Conservation (phyloP, 495 filamentous ascomycete genomes). For the Pyrenula massariospora region DNA sequence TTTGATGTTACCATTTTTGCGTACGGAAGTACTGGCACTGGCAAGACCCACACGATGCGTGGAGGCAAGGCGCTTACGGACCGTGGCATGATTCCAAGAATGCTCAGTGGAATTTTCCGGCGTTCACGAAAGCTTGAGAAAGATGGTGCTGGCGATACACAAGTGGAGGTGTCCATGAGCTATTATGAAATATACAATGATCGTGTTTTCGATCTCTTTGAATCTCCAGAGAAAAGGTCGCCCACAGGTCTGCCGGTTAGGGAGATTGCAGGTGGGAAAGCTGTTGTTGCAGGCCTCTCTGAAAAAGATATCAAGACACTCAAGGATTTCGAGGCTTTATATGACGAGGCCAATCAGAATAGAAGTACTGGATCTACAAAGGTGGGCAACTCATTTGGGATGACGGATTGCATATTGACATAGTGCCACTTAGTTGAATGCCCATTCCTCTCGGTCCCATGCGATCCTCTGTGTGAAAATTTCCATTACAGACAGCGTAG, state of each 20-base stretch:
- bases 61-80: constrained; percentile 83
- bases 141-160: constrained; percentile 62
- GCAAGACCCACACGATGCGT: constrained; percentile 97
- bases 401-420: background rate
- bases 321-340: constrained; percentile 86
- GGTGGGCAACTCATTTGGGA: constrained; percentile 19
- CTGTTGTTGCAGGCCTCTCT: constrained; percentile 80
- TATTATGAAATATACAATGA: constrained; percentile 99
- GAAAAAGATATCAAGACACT: constrained; percentile 74
- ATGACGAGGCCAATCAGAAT: constrained; percentile 91
- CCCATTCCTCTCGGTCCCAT: constrained; percentile 86
- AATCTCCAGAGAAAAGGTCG: constrained; percentile 81
- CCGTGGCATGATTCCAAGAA: constrained; percentile 78
- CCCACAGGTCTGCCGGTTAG: constrained; percentile 73
- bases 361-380: constrained; percentile 88
- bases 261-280: constrained; percentile 79
- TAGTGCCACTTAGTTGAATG: constrained; percentile 51
- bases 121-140: constrained; percentile 78
- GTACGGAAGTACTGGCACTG: constrained; percentile 90
- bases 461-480: constrained; percentile 88
- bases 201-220: constrained; percentile 87
- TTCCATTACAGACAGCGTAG: constrained; percentile 57
- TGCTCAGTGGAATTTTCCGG: constrained; percentile 80
- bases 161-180: constrained; percentile 67
- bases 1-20: constrained; percentile 92